Evolutionary conservation across 495 filamentous ascomycete genomes (phyloP).

Genomic region (Aspergillus kassunensis): DNA sequence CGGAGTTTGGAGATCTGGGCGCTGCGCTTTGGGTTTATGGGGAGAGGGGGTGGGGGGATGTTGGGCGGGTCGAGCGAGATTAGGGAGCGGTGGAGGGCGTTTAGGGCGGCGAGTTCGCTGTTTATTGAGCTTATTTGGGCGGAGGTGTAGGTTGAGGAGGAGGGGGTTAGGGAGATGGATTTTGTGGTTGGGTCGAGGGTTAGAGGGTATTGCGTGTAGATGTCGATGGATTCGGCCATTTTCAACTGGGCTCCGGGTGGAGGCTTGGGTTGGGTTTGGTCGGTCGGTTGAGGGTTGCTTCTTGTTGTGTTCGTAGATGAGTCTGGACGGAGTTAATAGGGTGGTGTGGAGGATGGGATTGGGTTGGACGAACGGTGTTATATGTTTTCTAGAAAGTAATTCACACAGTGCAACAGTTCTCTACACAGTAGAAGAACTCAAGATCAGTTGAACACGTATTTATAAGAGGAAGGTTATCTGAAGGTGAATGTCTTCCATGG

Average conservation of each 20-base stretch:
- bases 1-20: constrained; percentile 87
- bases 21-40: constrained; percentile 79
- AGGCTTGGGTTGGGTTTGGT: constrained; percentile 2
- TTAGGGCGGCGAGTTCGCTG: constrained; percentile 65
- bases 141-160: constrained; percentile 25
- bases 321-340: background rate
- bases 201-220: constrained; percentile 80
- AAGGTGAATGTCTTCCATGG: background rate
- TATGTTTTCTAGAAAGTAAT: background rate
- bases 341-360: background rate
- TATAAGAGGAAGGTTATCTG: too few species aligned
- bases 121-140: constrained; percentile 43
- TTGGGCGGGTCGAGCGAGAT: constrained; percentile 49
- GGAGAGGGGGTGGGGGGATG: constrained; percentile 72
- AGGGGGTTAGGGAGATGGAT: constrained; percentile 69
- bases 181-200: constrained; percentile 73
- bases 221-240: constrained; percentile 52
- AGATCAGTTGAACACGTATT: background rate
- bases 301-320: too few species aligned
- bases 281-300: constrained; percentile 2
- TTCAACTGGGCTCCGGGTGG: constrained; percentile 2
- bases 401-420: background rate
- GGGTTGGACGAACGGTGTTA: background rate
- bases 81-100: constrained; percentile 69
- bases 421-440: background rate